These are phyloP conservation scores for Salix dunnii DNA, from an alignment of 345 rosid genomes.

Conservation along the genomic window DNA sequence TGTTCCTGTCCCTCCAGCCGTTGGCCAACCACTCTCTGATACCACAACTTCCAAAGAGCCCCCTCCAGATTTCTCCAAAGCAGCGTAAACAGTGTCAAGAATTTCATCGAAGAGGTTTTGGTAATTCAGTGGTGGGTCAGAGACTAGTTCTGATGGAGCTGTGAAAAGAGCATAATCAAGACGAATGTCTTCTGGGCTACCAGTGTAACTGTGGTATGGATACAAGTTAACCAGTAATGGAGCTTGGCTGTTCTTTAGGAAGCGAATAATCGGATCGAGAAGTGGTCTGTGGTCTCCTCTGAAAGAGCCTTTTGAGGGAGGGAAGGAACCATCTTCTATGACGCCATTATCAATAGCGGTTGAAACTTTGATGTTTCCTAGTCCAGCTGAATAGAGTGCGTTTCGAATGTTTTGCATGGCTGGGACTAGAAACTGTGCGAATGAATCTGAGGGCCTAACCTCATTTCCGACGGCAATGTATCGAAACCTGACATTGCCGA, in stretches of 20 bases:
- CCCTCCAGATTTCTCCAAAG: slow-evolving; percentile 51
- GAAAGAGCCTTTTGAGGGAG: slow-evolving; percentile 42
- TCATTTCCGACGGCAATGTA: slow-evolving; percentile 41
- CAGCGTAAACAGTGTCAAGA: too few relatives aligned
- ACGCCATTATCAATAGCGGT: slow-evolving; percentile 32
- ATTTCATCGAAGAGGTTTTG: slow-evolving; percentile 61
- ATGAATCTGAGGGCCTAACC: slow-evolving; percentile 26
- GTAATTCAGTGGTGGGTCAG: slow-evolving; percentile 26
- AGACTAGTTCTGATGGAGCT: slow-evolving; percentile 23
- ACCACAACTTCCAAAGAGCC: slow-evolving; percentile 49
- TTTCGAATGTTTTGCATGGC: slow-evolving; percentile 34
- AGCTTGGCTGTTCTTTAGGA: slow-evolving; percentile 26
- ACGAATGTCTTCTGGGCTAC: slow-evolving; percentile 17
- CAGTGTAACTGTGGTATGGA: slow-evolving; percentile 33
- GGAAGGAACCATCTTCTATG: slow-evolving; percentile 16
- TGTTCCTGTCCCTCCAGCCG: too few relatives aligned
- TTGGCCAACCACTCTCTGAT: too few relatives aligned
- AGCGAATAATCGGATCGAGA: slow-evolving; percentile 33
- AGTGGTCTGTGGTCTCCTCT: slow-evolving; percentile 11
- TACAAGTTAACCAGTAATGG: slow-evolving; percentile 40
- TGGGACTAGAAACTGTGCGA: slow-evolving; percentile 29
- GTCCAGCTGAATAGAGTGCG: slow-evolving; percentile 30
- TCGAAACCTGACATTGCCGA: slow-evolving; percentile 7
- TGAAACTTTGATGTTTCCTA: slow-evolving; percentile 43
- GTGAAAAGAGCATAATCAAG: slow-evolving; percentile 43